Evolutionary conservation across 2,329 filamentous ascomycete species (phyloP).

Genomic region (Penicillium sp.): DNA sequence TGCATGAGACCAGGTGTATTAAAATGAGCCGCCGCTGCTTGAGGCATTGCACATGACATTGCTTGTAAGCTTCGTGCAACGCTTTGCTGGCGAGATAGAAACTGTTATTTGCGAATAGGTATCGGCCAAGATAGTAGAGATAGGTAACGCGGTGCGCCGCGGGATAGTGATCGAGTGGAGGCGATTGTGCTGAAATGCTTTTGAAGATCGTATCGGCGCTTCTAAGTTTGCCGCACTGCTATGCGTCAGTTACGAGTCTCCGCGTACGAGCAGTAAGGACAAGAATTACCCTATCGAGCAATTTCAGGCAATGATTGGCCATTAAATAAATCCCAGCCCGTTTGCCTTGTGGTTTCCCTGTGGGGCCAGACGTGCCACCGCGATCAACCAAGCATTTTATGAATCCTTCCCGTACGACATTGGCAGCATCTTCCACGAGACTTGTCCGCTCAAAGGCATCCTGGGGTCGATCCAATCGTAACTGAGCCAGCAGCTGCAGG

Average conservation of each 20-base stretch:
- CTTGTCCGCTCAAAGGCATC: constrained; percentile 68
- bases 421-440: constrained; percentile 80
- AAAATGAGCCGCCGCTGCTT: constrained; percentile 76
- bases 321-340: constrained; percentile 86
- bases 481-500: constrained; percentile 68
- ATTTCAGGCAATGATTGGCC: constrained; percentile 83
- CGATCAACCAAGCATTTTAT: constrained; percentile 84
- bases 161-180: constrained; percentile 75
- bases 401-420: constrained; percentile 86
- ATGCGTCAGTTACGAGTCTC: constrained; percentile 1
- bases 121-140: constrained; percentile 89
- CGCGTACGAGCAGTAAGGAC: not conserved
- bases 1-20: constrained; percentile 76
- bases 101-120: constrained; percentile 79
- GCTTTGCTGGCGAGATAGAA: constrained; percentile 73
- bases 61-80: constrained; percentile 73
- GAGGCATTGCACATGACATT: constrained; percentile 58
- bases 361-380: constrained; percentile 56
- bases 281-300: constrained; percentile 68
- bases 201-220: constrained; percentile 84
- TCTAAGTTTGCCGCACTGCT: constrained; percentile 71
- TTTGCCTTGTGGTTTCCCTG: constrained; percentile 72
- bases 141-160: constrained; percentile 86
- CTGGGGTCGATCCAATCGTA: constrained; percentile 36
- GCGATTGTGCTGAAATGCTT: constrained; percentile 79